Conservation (phyloP, 116 monocot genomes). For the Papilionanthe hybrid region DNA sequence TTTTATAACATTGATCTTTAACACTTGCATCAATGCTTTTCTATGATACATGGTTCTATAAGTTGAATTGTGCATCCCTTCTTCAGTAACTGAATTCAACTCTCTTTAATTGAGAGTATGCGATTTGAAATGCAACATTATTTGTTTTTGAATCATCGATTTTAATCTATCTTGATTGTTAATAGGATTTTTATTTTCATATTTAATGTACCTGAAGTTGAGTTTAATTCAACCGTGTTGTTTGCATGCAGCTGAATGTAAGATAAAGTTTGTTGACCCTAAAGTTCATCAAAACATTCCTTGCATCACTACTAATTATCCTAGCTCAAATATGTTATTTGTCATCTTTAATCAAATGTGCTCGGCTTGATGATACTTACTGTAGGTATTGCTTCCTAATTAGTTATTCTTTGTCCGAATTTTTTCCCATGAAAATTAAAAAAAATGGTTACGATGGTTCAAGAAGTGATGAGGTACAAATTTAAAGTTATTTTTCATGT, state of each 20-base stretch:
- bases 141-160: background rate
- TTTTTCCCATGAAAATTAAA: too few species aligned
- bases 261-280: too few species aligned
- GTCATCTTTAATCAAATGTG: background rate
- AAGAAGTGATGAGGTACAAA: background rate
- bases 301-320: too few species aligned
- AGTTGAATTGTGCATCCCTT: background rate
- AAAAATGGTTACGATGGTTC: too few species aligned
- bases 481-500: background rate
- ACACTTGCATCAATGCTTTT: background rate
- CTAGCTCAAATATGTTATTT: background rate
- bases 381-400: background rate
- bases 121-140: background rate
- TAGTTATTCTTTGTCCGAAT: background rate
- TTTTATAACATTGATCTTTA: background rate
- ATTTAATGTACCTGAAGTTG: too few species aligned
- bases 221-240: too few species aligned
- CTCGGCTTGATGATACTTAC: background rate
- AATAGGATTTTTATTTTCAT: background rate
- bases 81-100: background rate
- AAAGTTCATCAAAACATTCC: too few species aligned
- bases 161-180: background rate
- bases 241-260: too few species aligned
- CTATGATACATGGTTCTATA: background rate
- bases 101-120: background rate